phyloP scores from a whole-genome alignment of 148 eudicot genomes.

The Oxyria digyna region DNA sequence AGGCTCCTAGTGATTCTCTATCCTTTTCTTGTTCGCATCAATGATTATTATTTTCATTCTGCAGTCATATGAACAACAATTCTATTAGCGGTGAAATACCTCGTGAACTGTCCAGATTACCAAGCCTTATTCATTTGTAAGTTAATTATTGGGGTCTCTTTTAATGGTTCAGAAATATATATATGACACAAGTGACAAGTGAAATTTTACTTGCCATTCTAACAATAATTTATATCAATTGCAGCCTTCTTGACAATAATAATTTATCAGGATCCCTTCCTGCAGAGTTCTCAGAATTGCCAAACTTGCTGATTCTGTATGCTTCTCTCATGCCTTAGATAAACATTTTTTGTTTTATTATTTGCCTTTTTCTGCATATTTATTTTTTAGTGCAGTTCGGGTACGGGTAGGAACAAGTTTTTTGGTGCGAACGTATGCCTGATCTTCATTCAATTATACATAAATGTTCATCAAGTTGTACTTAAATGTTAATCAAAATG shows the following conservation, averaged over 20 bases:
- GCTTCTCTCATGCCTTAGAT: slow-evolving; percentile 12
- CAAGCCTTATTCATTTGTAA: slow-evolving; percentile 65
- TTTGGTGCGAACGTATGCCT: too few species aligned
- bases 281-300: slow-evolving; percentile 51
- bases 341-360: background rate
- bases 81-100: slow-evolving; percentile 84
- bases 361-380: background rate
- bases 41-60: background rate
- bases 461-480: too few species aligned
- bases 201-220: slow-evolving; percentile 4
- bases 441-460: too few species aligned
- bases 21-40: background rate
- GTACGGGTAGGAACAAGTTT: too few species aligned
- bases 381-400: too few species aligned
- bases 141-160: slow-evolving; percentile 13
- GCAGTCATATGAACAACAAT: slow-evolving; percentile 73
- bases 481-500: too few species aligned
- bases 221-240: slow-evolving; percentile 1
- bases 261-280: slow-evolving; percentile 80
- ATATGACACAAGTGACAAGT: background rate
- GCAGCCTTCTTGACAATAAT: slow-evolving; percentile 77
- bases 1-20: background rate
- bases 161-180: background rate
- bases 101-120: slow-evolving; percentile 44
- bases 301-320: slow-evolving; percentile 58